Evolutionary conservation across 768 basidiomycete species (phyloP), one percentile per base, ranked within the genome.

Genomic region (Xerocomus brunneocitrinus): DNA sequence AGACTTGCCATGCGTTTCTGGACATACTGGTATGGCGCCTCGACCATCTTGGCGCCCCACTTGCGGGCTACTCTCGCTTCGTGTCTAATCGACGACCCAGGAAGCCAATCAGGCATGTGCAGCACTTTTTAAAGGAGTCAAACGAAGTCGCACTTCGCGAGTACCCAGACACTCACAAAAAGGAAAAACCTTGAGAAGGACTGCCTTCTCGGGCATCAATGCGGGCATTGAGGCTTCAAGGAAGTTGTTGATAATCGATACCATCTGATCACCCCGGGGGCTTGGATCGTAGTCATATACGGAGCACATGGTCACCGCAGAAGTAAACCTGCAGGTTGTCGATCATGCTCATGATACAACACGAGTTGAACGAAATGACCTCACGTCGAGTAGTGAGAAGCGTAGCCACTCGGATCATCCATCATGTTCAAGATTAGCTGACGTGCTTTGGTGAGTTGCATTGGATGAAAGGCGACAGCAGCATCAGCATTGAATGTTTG

Each of bases 41-140:
- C 62, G 3, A 58, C 49, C 58, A 53, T 50, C 44, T 41, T 52
- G 38, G 1, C 25, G 9, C 55, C 49, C 42, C 14, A 46, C 39
- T 63, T 50, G 2, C 44, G 52, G 4, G 58, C 42, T 8, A 14
- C 14, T 49, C 28, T 56, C 10, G 62, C 58, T 32, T 53, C 53
- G 28, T 25, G 53, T 39, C 63, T 53, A 14, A 63, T 48, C 19
- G 49, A 40, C 19, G 58, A 50, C 12, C 58, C 55, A 9, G 65
- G 65, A 5, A 67, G 40, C 64, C 63, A 69, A 8, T 66, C 58
- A 1, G 69, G 69, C 3, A 68, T 14, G 32, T 64, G 47, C 38
- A 66, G 46, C 43, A 70, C 67, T 69, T 38, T 19, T 34, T 6
- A 38, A 39, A 10, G 0, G 3, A 45, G 13, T 55, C 19, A 50